Base-by-base conservation (phyloP, 2,329 filamentous ascomycete genomes). In the Claviceps digitariae region DNA sequence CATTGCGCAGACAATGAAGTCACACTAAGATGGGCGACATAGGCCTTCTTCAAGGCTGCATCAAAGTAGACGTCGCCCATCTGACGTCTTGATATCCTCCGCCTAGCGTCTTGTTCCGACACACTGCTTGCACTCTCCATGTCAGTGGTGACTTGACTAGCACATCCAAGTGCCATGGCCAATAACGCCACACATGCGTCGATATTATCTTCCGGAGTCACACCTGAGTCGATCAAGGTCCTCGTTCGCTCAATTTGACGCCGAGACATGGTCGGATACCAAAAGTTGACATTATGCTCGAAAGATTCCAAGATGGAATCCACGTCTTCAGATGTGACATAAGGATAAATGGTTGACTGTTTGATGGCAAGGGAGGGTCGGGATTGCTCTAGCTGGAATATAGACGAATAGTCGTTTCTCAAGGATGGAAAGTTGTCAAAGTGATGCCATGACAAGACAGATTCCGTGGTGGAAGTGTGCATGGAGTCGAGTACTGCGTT, bases 401-500 rank as follows among this genome's bases (percentile, higher is more conserved):
- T 74, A 1, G 74, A 69, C 2, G 66, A 61, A 25, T 72, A 71
- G 17, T 70, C 69, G 29, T 69, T 62, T 1, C 73, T 64, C 25
- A 77, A 64, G 12, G 66, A 66, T 2, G 70, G 68, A 45, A 73
- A 74, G 2, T 65, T 62, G 29, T 74, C 68, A 52, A 77, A 76
- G 52, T 75, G 71, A 7, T 72, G 73, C 74, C 74, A 77, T 53
- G 73, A 70, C 0, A 77, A 66, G n/a, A 77, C 67, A 0, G 71
- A 74, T 57, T 77, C 74, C 0, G 74, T 76, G 0, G 73, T 72
- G 0, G 73, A 76, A 0, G 72, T 75, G 58, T 76, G 74, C 65
- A 75, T 71, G 0, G 71, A 72, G 10, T 74, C 72, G 5, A 77
- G 62, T 2, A 74, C 69, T 0, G 74, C 74, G 53, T 76, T 77